Evolutionary conservation across 1,139 yeast genomes (phyloP), one percentile per base, ranked within the genome.

Genomic region (Saccharomyces hybrid): DNA sequence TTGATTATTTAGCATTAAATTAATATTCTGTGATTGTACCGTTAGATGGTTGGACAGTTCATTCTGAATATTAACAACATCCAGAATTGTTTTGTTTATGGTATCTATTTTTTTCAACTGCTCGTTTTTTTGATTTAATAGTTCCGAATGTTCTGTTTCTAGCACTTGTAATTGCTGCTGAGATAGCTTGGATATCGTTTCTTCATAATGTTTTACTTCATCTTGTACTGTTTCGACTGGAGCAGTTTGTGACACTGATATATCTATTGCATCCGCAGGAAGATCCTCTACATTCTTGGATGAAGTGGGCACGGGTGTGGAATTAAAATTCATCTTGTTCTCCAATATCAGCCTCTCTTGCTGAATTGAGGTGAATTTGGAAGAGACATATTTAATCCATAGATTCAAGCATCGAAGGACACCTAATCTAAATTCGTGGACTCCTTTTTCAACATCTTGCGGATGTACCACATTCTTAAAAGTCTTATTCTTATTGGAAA

Each of bases 31-130:
- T 3, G 88, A 82, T 70, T 93, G 99, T 0, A 82, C 72, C 38
- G 83, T 83, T 53, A 93, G 74, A 65, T 91, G 96, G 52, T 84
- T 75, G 3, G 90, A 79, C 57, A 93, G 75, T 64, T 89, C 95
- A 32, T 85, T 78, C 65, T 90, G 96, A 60, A 93, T 71, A 54
- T 84, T 82, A 1, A 93, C 80, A 52, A 93, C 86, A 66, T 90
- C 97, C 53, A 84, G 72, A 74, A 91, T 83, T 2, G 96, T 82
- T 57, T 77, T 78, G 66, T 90, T 95, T n/a, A 93, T 81, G 58
- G 78, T 75, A 60, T 81, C 83, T 9, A 83, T 87, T 60, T 83
- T 82, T 54, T 82, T 80, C 48, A 91, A 72, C 61, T 90, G 95
- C 52, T 82, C 82, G 16, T 80, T 73, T 62, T 86, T 86, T 54